These are phyloP conservation scores for Backusella westeae DNA, from an alignment of 192 early-diverging fungal species.

Conservation along the genomic window DNA sequence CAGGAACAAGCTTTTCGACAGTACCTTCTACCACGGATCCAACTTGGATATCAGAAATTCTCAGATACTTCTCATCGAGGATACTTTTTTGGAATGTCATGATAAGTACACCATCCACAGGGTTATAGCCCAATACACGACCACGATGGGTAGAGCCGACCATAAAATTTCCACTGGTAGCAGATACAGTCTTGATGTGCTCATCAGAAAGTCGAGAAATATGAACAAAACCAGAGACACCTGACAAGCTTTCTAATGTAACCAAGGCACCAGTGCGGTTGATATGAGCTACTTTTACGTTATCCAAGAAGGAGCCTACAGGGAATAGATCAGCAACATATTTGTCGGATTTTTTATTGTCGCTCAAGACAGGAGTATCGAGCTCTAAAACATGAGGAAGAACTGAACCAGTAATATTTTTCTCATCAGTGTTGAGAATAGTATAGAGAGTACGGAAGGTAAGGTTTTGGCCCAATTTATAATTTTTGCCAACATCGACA, in stretches of 20 bases:
- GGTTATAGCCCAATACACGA: slow-evolving; percentile 78
- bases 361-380: slow-evolving; percentile 4
- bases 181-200: slow-evolving; percentile 47
- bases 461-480: slow-evolving; percentile 61
- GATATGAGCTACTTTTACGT: slow-evolving; percentile 59
- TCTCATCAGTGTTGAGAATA: slow-evolving; percentile 61
- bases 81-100: slow-evolving; percentile 70
- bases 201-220: slow-evolving; percentile 74
- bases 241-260: slow-evolving; percentile 42
- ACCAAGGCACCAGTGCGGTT: slow-evolving; percentile 62
- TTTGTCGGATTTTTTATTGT: slow-evolving; percentile 21
- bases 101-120: slow-evolving; percentile 70
- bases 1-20: slow-evolving; percentile 46
- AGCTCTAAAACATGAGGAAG: slow-evolving; percentile 58
- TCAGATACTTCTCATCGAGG: slow-evolving; percentile 67
- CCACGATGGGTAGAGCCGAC: slow-evolving; percentile 71
- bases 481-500: slow-evolving; percentile 50
- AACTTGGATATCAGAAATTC: slow-evolving; percentile 62
- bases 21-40: slow-evolving; percentile 58
- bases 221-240: slow-evolving; percentile 58
- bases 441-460: slow-evolving; percentile 74
- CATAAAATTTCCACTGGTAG: slow-evolving; percentile 53
- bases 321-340: slow-evolving; percentile 49
- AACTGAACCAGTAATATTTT: slow-evolving; percentile 57
- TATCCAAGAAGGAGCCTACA: slow-evolving; percentile 70